phyloP scores from a whole-genome alignment of 305 asterid species.

The Fraxinus ornus region DNA sequence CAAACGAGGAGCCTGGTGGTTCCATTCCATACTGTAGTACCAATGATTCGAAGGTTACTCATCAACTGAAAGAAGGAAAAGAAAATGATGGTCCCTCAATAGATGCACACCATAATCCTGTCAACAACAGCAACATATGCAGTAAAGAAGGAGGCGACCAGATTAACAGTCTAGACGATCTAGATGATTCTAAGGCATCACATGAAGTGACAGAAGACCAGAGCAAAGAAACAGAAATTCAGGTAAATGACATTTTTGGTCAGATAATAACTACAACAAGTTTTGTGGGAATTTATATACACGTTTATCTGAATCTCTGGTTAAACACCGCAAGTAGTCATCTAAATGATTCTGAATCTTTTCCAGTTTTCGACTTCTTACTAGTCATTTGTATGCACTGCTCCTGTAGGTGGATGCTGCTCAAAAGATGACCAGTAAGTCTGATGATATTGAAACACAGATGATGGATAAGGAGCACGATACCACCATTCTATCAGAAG shows the following conservation, averaged over 20 bases:
- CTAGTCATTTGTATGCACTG: not conserved
- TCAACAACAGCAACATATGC: slow-evolving; percentile 9
- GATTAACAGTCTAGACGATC: slow-evolving; percentile 5
- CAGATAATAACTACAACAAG: not conserved
- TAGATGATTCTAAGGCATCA: slow-evolving; percentile 18
- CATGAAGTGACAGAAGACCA: slow-evolving; percentile 15
- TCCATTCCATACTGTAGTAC: not conserved
- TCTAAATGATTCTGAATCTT: slow-evolving; percentile 2
- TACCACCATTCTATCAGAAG: slow-evolving; percentile 9
- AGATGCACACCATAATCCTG: slow-evolving; percentile 2
- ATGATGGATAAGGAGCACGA: slow-evolving; percentile 14
- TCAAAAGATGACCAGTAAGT: slow-evolving; percentile 6
- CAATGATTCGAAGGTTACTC: not conserved
- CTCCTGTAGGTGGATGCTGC: slow-evolving; percentile 14
- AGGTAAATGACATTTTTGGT: slow-evolving; percentile 21
- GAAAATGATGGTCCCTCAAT: slow-evolving; percentile 10
- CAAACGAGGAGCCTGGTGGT: slow-evolving; percentile 7
- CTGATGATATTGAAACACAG: slow-evolving; percentile 18
- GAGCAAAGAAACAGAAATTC: slow-evolving; percentile 23
- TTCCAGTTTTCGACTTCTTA: not conserved
- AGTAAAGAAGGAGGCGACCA: slow-evolving; percentile 9
- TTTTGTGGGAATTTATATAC: not conserved
- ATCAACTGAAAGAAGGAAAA: slow-evolving; percentile 13
- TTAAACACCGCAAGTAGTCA: not conserved
- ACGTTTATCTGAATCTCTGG: not conserved